A percentile compares a stretch with the other conserved stretches of the same genome.
phyloP scores from a whole-genome alignment of 2,329 filamentous ascomycete genomes.

The Colletotrichum theobromicola region DNA sequence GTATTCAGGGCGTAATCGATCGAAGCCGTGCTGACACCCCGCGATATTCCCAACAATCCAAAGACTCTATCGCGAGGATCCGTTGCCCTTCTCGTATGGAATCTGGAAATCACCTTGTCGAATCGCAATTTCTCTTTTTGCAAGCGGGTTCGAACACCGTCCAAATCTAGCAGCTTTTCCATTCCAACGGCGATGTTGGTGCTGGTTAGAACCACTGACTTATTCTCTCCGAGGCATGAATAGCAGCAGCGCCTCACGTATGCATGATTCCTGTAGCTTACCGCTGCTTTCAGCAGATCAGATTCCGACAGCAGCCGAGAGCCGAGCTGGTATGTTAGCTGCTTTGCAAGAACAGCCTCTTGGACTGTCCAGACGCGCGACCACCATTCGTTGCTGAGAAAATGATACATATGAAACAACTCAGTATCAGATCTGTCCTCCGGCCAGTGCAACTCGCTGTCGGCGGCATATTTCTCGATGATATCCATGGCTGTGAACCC shows the following conservation, averaged over 20 bases:
- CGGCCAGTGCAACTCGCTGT: neutral
- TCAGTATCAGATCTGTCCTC: accelerated
- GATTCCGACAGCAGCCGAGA: neutral
- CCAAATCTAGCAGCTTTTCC: neutral
- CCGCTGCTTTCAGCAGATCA: neutral
- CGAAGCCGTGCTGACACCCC: neutral
- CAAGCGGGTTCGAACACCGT: accelerated
- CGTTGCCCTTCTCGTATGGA: neutral
- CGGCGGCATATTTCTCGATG: neutral
- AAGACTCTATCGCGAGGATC: neutral
- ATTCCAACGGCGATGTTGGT: neutral
- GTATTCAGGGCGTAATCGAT: neutral
- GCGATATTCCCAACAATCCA: neutral
- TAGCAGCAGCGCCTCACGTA: neutral
- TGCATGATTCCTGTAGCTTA: neutral
- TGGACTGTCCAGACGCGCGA: neutral
- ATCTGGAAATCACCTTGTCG: neutral
- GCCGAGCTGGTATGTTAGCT: neutral
- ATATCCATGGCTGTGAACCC: accelerated
- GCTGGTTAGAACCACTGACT: accelerated
- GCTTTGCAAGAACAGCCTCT: neutral
- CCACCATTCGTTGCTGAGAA: neutral
- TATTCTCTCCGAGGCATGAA: neutral
- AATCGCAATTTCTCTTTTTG: neutral
- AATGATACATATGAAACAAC: neutral